Evolutionary conservation across 352 stramenopile species (phyloP).

Genomic region (Globisporangium paddicum): DNA sequence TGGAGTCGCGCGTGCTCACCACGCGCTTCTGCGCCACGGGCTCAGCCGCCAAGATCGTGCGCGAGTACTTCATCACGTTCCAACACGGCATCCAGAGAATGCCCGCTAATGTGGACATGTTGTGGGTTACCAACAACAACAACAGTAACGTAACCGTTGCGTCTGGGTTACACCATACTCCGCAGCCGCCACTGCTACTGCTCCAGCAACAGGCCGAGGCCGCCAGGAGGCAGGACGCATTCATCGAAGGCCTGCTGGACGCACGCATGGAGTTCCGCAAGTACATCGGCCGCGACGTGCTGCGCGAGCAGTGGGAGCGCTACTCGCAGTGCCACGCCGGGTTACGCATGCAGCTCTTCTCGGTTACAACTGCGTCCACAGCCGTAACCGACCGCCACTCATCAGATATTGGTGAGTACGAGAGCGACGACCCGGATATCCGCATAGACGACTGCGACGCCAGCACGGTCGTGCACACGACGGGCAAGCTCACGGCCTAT

Average conservation of each 20-base stretch:
- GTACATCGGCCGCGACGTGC: constrained; percentile 10
- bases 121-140: background rate
- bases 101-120: background rate
- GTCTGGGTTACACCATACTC: background rate
- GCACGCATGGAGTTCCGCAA: constrained; percentile 12
- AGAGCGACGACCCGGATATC: background rate
- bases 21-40: constrained; percentile 5
- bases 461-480: background rate
- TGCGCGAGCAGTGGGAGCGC: constrained; percentile 16
- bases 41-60: constrained; percentile 10
- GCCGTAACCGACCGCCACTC: background rate
- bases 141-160: background rate
- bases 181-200: background rate
- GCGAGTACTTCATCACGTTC: constrained; percentile 24
- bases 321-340: constrained; percentile 15
- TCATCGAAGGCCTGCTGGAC: constrained; percentile 11
- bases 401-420: background rate
- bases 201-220: constrained; percentile 7
- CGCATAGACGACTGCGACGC: background rate
- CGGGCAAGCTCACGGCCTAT: constrained; percentile 10
- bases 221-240: constrained; percentile 9
- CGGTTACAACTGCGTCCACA: background rate
- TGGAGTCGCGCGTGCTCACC: constrained; percentile 5
- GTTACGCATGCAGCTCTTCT: constrained; percentile 11
- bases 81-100: constrained; percentile 12